These are phyloP conservation scores for Trichocladium uniseriatum DNA, from an alignment of 495 filamentous ascomycete species.

Conservation along the genomic window DNA sequence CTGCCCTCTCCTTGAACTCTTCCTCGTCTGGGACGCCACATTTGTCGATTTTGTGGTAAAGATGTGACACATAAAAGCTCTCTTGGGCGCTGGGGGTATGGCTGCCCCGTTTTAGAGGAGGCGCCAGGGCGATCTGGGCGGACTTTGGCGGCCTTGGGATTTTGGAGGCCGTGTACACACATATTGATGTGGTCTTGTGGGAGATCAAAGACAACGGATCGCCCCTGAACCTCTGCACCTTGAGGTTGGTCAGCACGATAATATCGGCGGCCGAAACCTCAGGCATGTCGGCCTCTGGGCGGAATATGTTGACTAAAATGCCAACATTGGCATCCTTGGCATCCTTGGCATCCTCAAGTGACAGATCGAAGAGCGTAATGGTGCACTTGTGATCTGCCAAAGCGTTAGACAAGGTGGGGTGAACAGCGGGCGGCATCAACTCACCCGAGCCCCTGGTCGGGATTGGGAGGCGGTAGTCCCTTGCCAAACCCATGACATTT, in stretches of 20 bases:
- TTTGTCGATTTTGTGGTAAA: slow-evolving; percentile 35
- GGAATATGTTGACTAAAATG: slow-evolving; percentile 36
- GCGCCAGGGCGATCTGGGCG: slow-evolving; percentile 24
- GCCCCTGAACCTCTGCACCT: slow-evolving; percentile 23
- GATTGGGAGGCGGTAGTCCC: slow-evolving; percentile 38
- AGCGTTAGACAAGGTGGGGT: neutral
- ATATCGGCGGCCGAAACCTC: slow-evolving; percentile 31
- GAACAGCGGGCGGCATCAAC: neutral
- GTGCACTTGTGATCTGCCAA: slow-evolving; percentile 34
- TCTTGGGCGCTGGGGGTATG: slow-evolving; percentile 16
- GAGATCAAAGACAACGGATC: slow-evolving; percentile 31
- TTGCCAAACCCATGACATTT: slow-evolving; percentile 42
- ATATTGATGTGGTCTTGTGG: slow-evolving; percentile 25
- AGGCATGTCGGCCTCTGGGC: slow-evolving; percentile 32
- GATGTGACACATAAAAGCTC: slow-evolving; percentile 33
- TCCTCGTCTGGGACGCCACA: slow-evolving; percentile 33
- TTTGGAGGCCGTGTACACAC: slow-evolving; percentile 28
- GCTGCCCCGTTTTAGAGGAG: slow-evolving; percentile 3
- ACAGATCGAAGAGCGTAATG: slow-evolving; percentile 34
- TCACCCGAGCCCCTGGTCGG: slow-evolving; percentile 34
- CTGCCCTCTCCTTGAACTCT: slow-evolving; percentile 35
- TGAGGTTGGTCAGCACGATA: slow-evolving; percentile 32
- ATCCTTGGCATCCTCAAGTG: slow-evolving; percentile 25
- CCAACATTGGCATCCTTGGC: too few relatives aligned
- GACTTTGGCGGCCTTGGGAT: slow-evolving; percentile 33